Conservation (phyloP, 441 rosid species). For the Adansonia madagascariensis region DNA sequence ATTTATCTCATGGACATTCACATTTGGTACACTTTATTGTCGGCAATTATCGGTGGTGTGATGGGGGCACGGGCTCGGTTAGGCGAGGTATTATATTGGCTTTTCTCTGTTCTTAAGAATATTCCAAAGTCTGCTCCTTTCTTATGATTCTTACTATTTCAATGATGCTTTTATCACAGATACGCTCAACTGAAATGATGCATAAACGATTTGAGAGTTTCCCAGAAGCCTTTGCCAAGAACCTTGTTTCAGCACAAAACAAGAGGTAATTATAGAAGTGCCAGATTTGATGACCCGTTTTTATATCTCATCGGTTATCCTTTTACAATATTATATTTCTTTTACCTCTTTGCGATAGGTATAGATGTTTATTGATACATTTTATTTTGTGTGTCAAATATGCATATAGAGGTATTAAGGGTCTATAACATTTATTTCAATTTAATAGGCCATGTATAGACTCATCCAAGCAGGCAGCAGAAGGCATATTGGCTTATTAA, state of each 20-base stretch:
- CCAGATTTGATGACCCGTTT: slow-evolving; percentile 15
- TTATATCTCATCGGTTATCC: not conserved
- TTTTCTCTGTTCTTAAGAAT: slow-evolving; percentile 11
- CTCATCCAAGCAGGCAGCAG: not conserved
- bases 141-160: not conserved
- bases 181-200: slow-evolving; percentile 94
- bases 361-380: not conserved
- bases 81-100: slow-evolving; percentile 74
- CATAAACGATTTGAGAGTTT: slow-evolving; percentile 99
- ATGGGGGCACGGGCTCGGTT: slow-evolving; percentile 99
- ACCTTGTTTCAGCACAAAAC: slow-evolving; percentile 74
- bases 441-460: not conserved
- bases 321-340: not conserved
- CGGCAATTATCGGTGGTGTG: slow-evolving; percentile 96
- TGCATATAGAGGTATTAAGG: not conserved
- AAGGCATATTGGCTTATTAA: slow-evolving; percentile 19
- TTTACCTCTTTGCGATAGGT: not conserved
- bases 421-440: slow-evolving; percentile 9
- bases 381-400: not conserved
- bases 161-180: slow-evolving; percentile 50
- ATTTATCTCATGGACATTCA: slow-evolving; percentile 97
- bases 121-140: slow-evolving; percentile 13
- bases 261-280: slow-evolving; percentile 52
- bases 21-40: slow-evolving; percentile 92
- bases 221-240: slow-evolving; percentile 87